Evolutionary conservation across 495 filamentous ascomycete genomes (phyloP).

Genomic region (Penicillium tannophilum): DNA sequence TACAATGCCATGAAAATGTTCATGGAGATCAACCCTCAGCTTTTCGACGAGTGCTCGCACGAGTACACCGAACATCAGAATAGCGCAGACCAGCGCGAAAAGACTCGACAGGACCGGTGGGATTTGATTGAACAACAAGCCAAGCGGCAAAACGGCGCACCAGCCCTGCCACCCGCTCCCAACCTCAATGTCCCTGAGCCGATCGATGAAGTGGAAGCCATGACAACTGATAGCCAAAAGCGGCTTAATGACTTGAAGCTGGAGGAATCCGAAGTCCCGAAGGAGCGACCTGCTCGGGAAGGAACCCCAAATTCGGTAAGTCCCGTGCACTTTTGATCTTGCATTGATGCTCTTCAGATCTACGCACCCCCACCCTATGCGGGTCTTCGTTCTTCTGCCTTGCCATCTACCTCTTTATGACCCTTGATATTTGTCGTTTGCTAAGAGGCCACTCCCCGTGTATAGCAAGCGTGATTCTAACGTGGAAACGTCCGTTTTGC

Average conservation of each 20-base stretch:
- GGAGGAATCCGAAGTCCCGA: conserved; percentile 59
- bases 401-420: conserved; percentile 12
- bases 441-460: conserved; percentile 43
- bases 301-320: conserved; percentile 48
- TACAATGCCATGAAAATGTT: conserved; percentile 99
- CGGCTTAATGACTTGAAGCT: conserved; percentile 81
- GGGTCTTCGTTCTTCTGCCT: conserved; percentile 16
- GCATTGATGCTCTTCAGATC: conserved; percentile 22
- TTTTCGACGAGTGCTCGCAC: conserved; percentile 98
- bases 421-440: conserved; percentile 39
- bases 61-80: conserved; percentile 98
- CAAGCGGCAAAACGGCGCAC: conserved; percentile 58
- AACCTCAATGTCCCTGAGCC: conserved; percentile 54
- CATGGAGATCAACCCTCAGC: conserved; percentile 99
- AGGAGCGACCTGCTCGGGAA: conserved; percentile 49
- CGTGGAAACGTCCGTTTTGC: conserved; percentile 49
- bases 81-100: conserved; percentile 75
- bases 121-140: conserved; percentile 81
- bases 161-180: conserved; percentile 37
- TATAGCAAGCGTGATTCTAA: conserved; percentile 57
- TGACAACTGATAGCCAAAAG: conserved; percentile 81
- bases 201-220: conserved; percentile 70
- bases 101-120: conserved; percentile 80
- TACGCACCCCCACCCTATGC: conserved; percentile 17
- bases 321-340: conserved; percentile 33